A percentile compares a stretch with the other conserved stretches of the same genome.
phyloP scores from a whole-genome alignment of 768 basidiomycete species.

The Terana coerulea region DNA sequence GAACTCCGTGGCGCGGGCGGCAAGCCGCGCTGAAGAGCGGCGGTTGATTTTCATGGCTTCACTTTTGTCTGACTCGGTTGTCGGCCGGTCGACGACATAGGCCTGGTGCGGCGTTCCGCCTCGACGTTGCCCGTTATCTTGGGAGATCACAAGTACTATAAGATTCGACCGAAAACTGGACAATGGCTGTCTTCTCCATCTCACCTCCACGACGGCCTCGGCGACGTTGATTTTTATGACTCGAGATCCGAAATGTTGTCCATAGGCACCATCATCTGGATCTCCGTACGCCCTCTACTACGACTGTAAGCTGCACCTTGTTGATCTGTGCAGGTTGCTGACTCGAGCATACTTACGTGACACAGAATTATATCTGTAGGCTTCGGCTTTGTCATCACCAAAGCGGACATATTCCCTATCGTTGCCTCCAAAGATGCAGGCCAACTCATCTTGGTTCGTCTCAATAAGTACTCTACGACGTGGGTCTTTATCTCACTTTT shows the following conservation, averaged over 20 bases:
- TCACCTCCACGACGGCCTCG: no score
- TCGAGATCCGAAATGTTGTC: conserved; percentile 28
- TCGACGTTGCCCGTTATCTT: no score
- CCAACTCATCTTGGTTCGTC: conserved; percentile 60
- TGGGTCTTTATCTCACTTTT: background rate
- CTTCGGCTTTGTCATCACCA: conserved; percentile 56
- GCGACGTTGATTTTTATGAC: no score
- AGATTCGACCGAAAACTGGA: no score
- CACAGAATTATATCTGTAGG: conserved; percentile 49
- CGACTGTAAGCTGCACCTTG: conserved; percentile 47
- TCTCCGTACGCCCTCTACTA: conserved; percentile 55
- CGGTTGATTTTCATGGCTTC: no score
- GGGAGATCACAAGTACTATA: no score
- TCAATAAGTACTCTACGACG: conserved; percentile 21
- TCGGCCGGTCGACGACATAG: no score
- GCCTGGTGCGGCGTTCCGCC: no score
- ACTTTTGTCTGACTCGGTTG: no score
- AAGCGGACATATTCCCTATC: conserved; percentile 54
- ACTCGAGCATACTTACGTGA: background rate
- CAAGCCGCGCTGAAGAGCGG: no score
- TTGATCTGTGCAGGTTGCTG: background rate
- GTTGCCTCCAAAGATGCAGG: conserved; percentile 56
- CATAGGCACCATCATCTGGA: conserved; percentile 54
- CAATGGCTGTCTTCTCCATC: no score
- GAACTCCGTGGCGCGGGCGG: no score